Conservation (phyloP, 345 rosid species). For the Camelina laxa region DNA sequence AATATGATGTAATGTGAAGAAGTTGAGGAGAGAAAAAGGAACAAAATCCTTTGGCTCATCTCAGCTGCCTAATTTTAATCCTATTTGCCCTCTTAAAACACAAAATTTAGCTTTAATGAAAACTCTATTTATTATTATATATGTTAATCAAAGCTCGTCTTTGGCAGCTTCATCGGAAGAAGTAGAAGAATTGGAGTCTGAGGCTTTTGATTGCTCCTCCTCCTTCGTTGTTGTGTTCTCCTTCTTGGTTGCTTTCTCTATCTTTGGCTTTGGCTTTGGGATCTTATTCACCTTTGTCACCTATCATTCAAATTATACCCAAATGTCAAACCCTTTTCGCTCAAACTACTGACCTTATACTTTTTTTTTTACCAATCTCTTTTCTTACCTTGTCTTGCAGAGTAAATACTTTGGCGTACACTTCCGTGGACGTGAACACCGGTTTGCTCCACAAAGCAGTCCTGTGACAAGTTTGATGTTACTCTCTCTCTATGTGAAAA, state of each 20-base stretch:
- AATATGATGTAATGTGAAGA: conserved; percentile 25
- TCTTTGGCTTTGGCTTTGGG: conserved; percentile 91
- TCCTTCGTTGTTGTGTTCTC: conserved; percentile 54
- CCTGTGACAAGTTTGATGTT: conserved; percentile 48
- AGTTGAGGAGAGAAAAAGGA: conserved; percentile 34
- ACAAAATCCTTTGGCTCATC: conserved; percentile 23
- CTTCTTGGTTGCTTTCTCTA: conserved; percentile 70
- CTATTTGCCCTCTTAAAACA: conserved; percentile 37
- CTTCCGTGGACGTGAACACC: conserved; percentile 80
- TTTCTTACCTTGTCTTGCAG: conserved; percentile 82
- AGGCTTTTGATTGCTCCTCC: conserved; percentile 36
- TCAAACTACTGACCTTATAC: neutral
- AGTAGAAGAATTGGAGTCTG: conserved; percentile 33
- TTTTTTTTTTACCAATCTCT: neutral
- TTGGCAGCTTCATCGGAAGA: conserved; percentile 32
- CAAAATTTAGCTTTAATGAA: conserved; percentile 12
- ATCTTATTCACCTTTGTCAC: conserved; percentile 65
- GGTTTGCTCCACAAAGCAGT: conserved; percentile 61
- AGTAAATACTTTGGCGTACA: conserved; percentile 56
- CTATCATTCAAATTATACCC: conserved; percentile 42
- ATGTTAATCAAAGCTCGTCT: conserved; percentile 63
- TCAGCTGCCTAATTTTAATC: conserved; percentile 34
- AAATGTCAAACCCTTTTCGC: neutral
- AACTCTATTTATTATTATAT: conserved; percentile 33
- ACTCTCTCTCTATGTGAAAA: conserved; percentile 18